Conservation (phyloP, 305 asterid genomes). For the Euphrasia arctica region DNA sequence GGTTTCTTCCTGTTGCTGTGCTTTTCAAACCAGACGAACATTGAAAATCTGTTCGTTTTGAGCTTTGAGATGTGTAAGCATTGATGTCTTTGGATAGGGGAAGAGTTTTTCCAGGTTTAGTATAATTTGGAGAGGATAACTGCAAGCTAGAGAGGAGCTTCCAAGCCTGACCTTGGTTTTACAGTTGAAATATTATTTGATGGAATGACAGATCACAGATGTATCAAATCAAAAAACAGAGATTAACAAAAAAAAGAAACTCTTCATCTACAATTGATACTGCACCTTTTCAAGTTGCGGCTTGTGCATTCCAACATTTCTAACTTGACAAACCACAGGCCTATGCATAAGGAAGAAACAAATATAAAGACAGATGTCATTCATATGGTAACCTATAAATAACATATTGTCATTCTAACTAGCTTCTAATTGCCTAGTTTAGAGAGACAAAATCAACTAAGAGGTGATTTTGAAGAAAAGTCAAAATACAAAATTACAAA, state of each 20-base stretch:
- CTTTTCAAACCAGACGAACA: constrained; percentile 38
- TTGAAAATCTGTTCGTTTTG: constrained; percentile 41
- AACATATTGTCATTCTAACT: constrained; percentile 10
- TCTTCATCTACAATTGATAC: constrained; percentile 18
- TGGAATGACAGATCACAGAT: constrained; percentile 8
- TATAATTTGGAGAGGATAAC: constrained; percentile 63
- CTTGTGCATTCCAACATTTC: constrained; percentile 39
- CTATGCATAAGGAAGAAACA: constrained; percentile 35
- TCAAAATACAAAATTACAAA: background rate
- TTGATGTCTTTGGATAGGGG: constrained; percentile 39
- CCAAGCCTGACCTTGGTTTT: constrained; percentile 74
- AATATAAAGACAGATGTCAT: constrained; percentile 16
- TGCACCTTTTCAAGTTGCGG: constrained; percentile 76
- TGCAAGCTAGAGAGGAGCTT: constrained; percentile 62
- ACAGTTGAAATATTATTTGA: constrained; percentile 23
- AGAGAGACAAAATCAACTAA: constrained; percentile 5
- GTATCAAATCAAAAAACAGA: background rate
- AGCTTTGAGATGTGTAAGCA: constrained; percentile 39
- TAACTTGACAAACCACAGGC: constrained; percentile 52
- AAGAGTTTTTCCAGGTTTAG: constrained; percentile 74
- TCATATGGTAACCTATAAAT: constrained; percentile 21
- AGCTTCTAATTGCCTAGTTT: constrained; percentile 17
- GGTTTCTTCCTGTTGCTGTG: constrained; percentile 33
- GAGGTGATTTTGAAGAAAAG: constrained; percentile 10
- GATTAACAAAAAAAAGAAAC: constrained; percentile 14